Evolutionary conservation across 352 stramenopile genomes (phyloP), one percentile per base, ranked within the genome.

Genomic region (Albugo laibachii): DNA sequence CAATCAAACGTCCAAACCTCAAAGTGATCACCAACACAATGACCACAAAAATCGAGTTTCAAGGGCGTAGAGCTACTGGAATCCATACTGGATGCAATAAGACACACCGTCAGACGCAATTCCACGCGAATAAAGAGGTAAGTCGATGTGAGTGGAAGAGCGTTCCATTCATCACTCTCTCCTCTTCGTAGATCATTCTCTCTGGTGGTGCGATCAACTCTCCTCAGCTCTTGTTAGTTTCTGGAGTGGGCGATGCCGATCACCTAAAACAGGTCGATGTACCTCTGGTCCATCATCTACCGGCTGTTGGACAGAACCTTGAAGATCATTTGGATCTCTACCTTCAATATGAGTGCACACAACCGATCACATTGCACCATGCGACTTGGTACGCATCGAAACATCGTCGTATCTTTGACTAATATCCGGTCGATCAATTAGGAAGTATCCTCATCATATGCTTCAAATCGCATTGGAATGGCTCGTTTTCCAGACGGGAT

Each of bases 321-420:
- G 78, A 93, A 50, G 80, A 93, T 51, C 80, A 93, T 51, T 45
- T 93, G 21, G 80, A 92, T 45, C 53, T 92, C 41, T 93, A 92
- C 57, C 63, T 94, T 49, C 78, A 93, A 60, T 94, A 89, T 66
- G 56, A 68, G 51, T 92, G 75, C 62, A 87, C 77, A 39, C 75
- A 92, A 59, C 80, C 79, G 18, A 88, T 92, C 43, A 92, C 77
- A 47, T 70, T 94, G 18, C 81, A 92, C 57, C 86, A 89, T 48
- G 76, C 80, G n/a, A 89, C 77, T 14, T 88, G 75, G 63, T 80
- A 57, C 37, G 55, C 51, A 31, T 31, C 8, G 3, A 31, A 31
- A 10, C 24, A 8, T 31, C 24, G 24, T 31, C 8, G 3, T 31
- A 31, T 31, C 8, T 31, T 31, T 3, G 2, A 6, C 5, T 11